Base-by-base conservation (phyloP, 495 filamentous ascomycete genomes). In the Penicillium coprophilum region DNA sequence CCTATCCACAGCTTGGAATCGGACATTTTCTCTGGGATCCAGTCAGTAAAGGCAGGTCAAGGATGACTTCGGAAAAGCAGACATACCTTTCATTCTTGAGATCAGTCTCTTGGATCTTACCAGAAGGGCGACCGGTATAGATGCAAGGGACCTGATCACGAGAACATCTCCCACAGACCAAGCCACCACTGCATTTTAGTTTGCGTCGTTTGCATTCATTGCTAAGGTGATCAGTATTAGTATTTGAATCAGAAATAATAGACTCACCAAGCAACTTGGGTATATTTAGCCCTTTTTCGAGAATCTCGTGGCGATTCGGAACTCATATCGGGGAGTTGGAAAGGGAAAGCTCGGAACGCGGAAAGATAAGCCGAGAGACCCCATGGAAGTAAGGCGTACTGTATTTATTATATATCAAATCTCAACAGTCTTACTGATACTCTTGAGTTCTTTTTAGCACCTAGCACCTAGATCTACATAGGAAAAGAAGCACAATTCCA, bases 131-230 rank as follows among this genome's bases (percentile, higher is more conserved):
- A 53, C 58, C 61, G 11, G 73, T 53, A 65, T 92, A 96, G 63
- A 88, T 77, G 55, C 93, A 85, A 23, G 79, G 80, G 53, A 91
- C 80, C 56, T 90, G 52, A 24, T 74, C 63, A 8, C 68, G 88
- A 55, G 84, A 83, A 70, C 91, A 96, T 58, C 91, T 82, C 50
- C 86, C 82, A 63, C 91, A 96, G 2, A 87, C 85, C 1, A 74
- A 79, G 56, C 91, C 83, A 47, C 91, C 91, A 67, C 91, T 92
- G 71, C 91, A 96, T 68, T 94, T 95, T 70, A 96, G 87, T 73
- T 96, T 96, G 43, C 91, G 85, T 21, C 90, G 80, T 62, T 95
- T 95, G 75, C 91, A 96, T 66, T 96, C 89, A 65, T 92, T 95
- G 61, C 79, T 81, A 40, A 10, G 27, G 6, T 28, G 11, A 51